Evolutionary conservation across 106 monocot genomes (phyloP), one percentile per base, ranked within the genome.

Genomic region (Acanthochlamys bracteata): DNA sequence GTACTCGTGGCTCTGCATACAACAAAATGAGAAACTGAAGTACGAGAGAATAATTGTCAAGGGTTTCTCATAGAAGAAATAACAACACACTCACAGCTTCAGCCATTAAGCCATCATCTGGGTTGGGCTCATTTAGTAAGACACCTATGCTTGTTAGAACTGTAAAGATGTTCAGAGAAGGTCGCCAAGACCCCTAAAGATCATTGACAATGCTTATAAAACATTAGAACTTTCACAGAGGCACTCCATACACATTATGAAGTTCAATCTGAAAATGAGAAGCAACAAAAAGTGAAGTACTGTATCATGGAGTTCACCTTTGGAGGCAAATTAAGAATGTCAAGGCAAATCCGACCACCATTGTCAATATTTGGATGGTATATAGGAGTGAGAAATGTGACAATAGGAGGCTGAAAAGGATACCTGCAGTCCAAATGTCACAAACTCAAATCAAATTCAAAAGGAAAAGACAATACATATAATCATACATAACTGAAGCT

Each of bases 311-410:
- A 17, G 19, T 58, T 69, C 67, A 95, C 94, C 90, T 95, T 90
- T 66, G 95, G 95, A 41, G 95, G 95, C 71, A 95, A 74, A 72
- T 95, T 95, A 22, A 95, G 90, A 74, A 95, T 95, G 79, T 95
- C 90, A 21, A 95, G 90, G 53, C 95, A 95, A 71, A 95, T 87
- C 8, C 90, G 86, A 4, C 95, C 95, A 66, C 95, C 90, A 74
- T 86, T 82, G 39, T 95, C 95, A 57, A 95, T 95, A 70, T 95
- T 95, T 9, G 95, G 95, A 83, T 95, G 95, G 61, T 95, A 95
- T 59, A 90, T 90, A 17, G 90, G 95, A 26, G 95, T 95, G 12
- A 74, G 55, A 77, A 95, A 95, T 24, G 86, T 87, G 42, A 95
- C 84, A 59, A 73, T 95, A 6, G 90, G 95, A 21, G 95, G 90